Evolutionary conservation across 2,329 filamentous ascomycete species (phyloP).

Genomic region (Beauveria brongniartii): DNA sequence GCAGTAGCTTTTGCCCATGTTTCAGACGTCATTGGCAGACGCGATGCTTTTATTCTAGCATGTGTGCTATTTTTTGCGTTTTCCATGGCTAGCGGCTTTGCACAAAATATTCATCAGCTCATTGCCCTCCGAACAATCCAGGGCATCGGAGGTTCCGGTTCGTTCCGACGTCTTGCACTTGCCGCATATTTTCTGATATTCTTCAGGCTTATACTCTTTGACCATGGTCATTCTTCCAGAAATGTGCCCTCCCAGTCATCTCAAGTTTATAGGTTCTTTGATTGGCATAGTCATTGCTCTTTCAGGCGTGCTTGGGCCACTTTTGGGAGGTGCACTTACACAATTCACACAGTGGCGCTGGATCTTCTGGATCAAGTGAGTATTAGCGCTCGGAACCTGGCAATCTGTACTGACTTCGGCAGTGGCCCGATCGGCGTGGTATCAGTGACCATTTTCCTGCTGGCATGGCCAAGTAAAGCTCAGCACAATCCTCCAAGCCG

Average conservation of each 20-base stretch:
- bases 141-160: constrained; percentile 43
- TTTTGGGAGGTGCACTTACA: constrained; percentile 43
- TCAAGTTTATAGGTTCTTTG: constrained; percentile 36
- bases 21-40: constrained; percentile 47
- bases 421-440: constrained; percentile 43
- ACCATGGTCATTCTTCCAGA: constrained; percentile 48
- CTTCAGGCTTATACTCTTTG: constrained; percentile 43
- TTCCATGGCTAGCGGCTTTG: constrained; percentile 46
- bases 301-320: constrained; percentile 42
- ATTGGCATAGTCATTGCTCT: constrained; percentile 41
- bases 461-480: constrained; percentile 39
- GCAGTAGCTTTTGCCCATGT: constrained; percentile 47
- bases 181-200: neutral
- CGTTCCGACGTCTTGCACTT: constrained; percentile 15
- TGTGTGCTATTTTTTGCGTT: constrained; percentile 48
- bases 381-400: constrained; percentile 14
- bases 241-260: constrained; percentile 32
- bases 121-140: constrained; percentile 31
- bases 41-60: constrained; percentile 40
- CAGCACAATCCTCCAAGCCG: constrained; percentile 31
- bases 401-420: neutral
- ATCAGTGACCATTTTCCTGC: constrained; percentile 38
- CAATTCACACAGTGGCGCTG: constrained; percentile 43
- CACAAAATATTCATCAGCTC: constrained; percentile 32
- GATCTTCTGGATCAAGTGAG: constrained; percentile 55